Evolutionary conservation across 495 filamentous ascomycete genomes (phyloP).

Genomic region (Penicillium lagena): DNA sequence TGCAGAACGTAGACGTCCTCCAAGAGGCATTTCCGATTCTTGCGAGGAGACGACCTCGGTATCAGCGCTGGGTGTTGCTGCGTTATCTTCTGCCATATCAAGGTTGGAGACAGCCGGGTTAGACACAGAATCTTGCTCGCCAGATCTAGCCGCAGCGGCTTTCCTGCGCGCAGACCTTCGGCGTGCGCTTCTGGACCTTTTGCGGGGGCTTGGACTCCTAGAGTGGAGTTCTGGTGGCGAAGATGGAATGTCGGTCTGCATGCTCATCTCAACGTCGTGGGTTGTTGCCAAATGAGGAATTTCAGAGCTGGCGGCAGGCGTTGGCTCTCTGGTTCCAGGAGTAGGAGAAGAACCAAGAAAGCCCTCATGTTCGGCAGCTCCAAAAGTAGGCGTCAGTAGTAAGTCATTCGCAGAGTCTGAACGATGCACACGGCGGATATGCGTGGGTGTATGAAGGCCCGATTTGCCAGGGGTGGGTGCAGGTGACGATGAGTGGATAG

Average conservation of each 20-base stretch:
- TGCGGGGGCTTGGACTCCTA: conserved; percentile 18
- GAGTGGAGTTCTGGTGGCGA: conserved; percentile 32
- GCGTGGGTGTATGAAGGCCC: conserved; percentile 31
- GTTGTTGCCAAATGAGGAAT: conserved; percentile 6
- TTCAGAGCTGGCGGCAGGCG: conserved; percentile 15
- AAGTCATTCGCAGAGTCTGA: conserved; percentile 18
- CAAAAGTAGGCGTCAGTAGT: conserved; percentile 43
- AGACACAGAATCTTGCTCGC: conserved; percentile 3
- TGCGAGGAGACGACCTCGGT: background rate
- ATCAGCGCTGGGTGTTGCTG: background rate
- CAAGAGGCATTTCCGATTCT: conserved; percentile 13
- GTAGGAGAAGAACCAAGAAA: conserved; percentile 81
- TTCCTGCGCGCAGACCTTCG: conserved; percentile 12
- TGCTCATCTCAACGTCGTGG: conserved; percentile 8
- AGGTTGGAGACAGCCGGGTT: conserved; percentile 5
- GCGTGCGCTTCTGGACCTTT: conserved; percentile 7
- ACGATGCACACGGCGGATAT: conserved; percentile 20
- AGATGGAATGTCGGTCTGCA: conserved; percentile 28
- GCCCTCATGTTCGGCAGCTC: conserved; percentile 38
- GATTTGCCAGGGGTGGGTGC: conserved; percentile 21
- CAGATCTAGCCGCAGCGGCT: conserved; percentile 2
- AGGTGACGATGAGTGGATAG: conserved; percentile 56
- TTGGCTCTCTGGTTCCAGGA: conserved; percentile 45
- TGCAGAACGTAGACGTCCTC: conserved; percentile 26
- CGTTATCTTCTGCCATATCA: conserved; percentile 1